A percentile compares a stretch with the other conserved stretches of the same genome.
Evolutionary conservation across 169 alveolate species (phyloP).

Genomic region (Eimeria mitis): DNA sequence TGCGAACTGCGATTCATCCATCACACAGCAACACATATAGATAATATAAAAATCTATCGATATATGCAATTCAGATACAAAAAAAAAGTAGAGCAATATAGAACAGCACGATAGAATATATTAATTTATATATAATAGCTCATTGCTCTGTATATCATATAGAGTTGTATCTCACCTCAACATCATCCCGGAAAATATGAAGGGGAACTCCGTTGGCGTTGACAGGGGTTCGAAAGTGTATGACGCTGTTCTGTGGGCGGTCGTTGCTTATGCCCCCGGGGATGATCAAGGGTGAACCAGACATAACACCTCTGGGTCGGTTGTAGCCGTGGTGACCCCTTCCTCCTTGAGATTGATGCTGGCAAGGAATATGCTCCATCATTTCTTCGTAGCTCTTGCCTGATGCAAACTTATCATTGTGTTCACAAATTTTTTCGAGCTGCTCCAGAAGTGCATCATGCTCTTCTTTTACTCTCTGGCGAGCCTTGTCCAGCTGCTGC

Average conservation of each 20-base stretch:
- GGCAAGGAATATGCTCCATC: not conserved
- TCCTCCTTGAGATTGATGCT: not conserved
- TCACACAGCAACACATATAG: not conserved
- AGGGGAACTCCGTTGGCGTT: conserved; percentile 26
- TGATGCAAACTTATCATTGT: not conserved
- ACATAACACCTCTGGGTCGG: too few relatives aligned
- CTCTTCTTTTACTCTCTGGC: not conserved
- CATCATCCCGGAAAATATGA: conserved; percentile 31
- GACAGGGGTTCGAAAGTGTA: not conserved
- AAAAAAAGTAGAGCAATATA: not conserved
- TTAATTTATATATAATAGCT: not conserved
- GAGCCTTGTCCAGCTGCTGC: conserved; percentile 27
- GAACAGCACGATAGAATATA: not conserved
- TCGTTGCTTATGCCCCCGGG: not conserved
- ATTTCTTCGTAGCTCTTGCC: not conserved
- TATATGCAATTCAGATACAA: not conserved
- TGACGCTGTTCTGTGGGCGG: too few relatives aligned
- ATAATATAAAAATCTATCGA: not conserved
- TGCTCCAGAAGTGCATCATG: not conserved
- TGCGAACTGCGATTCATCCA: conserved; percentile 20
- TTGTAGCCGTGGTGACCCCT: not conserved
- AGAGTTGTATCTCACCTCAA: not conserved
- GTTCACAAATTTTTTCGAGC: not conserved
- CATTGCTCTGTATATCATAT: too few relatives aligned
- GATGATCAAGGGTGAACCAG: too few relatives aligned